Evolutionary conservation across 148 eudicot genomes (phyloP), one percentile per base, ranked within the genome.

Genomic region (Chenopodium quinoa): DNA sequence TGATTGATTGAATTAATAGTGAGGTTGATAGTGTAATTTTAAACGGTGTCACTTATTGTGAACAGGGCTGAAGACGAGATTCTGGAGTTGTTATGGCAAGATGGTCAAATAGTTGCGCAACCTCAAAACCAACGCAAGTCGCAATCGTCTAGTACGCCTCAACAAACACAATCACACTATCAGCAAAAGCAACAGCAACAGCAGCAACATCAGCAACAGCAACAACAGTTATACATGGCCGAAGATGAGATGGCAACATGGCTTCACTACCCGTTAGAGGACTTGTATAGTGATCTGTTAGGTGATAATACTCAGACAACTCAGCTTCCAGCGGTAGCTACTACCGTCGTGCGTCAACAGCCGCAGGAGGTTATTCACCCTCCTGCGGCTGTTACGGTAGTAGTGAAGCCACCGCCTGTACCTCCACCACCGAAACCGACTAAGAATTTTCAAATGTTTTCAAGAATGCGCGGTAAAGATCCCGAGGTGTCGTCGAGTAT

Each of bases 171-270:
- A 71, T 58, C 5, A 1, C 63, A 58, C 0, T 37, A 37, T 17
- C 75, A 40, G 50, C 50, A 62, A 19, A 1, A 6, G 4, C 66
- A 23, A 0, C 8, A 46, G 2, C 76, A 73, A 0, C 60, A 37
- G 6, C 7, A 31, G 1, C 58, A 22, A 17, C 75, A 46, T 37
- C 81, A 29, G 58, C 81, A 63, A 80, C 81, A 80, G 16, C 63
- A 82, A 1, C 40, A 29, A 27, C 83, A 74, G 3, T 75, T 88
- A 16, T 89, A 86, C 75, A 90, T 91, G 83, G 91, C 86, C 10
- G 94, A 91, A 50, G 93, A 90, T 25, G 97, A 91, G 83, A 89
- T 90, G 95, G 87, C 89, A 14, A 80, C 93, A 0, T 93, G 97
- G 97, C 87, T 93, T 44, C 93, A 93, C 48, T 89, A 80, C 75